Conservation (phyloP, 495 filamentous ascomycete species). For the Podospora pseudoanserina region DNA sequence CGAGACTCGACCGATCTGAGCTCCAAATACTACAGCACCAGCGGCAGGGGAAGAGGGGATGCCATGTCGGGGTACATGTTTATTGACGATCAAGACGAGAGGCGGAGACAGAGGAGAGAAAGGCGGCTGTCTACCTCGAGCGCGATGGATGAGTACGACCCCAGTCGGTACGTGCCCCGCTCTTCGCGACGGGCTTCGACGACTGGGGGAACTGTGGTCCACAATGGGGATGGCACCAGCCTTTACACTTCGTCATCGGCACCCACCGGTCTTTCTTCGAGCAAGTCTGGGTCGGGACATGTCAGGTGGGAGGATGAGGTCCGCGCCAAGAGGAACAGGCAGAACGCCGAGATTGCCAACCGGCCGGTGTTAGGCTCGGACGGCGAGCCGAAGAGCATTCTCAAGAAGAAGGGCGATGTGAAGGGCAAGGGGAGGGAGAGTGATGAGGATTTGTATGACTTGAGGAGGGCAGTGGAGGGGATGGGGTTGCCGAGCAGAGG, state of each 20-base stretch:
- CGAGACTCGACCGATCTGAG: constrained; percentile 14
- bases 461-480: constrained; percentile 27
- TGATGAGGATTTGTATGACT: constrained; percentile 20
- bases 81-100: constrained; percentile 29
- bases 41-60: constrained; percentile 21
- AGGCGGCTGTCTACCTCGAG: constrained; percentile 21
- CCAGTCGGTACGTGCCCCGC: constrained; percentile 14
- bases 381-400: constrained; percentile 29
- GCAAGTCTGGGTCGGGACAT: constrained; percentile 25
- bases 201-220: constrained; percentile 18
- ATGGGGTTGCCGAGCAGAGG: constrained; percentile 21
- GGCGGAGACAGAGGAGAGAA: constrained; percentile 25
- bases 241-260: constrained; percentile 20
- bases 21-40: constrained; percentile 21
- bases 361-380: constrained; percentile 10
- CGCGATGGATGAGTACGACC: constrained; percentile 7
- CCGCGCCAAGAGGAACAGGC: constrained; percentile 23
- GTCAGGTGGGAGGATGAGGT: constrained; percentile 35
- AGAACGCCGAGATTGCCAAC: constrained; percentile 39
- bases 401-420: constrained; percentile 23
- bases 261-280: constrained; percentile 20
- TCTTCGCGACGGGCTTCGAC: constrained; percentile 14
- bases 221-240: constrained; percentile 25
- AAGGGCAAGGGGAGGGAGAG: constrained; percentile 14
- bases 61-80: constrained; percentile 22